Conservation (phyloP, 2,329 filamentous ascomycete genomes). For the Coleophoma crateriformis region DNA sequence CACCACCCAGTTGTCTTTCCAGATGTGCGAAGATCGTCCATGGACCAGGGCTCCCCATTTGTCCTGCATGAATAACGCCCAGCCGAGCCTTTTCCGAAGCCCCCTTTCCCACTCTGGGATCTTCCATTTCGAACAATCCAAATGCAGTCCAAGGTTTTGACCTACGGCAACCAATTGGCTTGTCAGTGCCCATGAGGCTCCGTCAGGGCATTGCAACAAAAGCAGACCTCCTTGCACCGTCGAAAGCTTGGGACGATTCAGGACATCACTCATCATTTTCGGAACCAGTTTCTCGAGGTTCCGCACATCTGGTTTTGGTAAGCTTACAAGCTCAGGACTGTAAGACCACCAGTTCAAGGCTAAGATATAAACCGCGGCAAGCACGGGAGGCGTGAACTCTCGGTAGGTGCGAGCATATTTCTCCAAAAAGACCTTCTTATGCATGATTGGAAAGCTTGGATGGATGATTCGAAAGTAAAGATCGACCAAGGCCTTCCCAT, state of each 20-base stretch:
- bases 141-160: constrained; percentile 53
- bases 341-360: constrained; percentile 58
- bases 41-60: constrained; percentile 55
- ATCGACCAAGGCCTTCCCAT: constrained; percentile 18
- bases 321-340: constrained; percentile 44
- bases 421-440: constrained; percentile 56
- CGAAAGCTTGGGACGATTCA: constrained; percentile 45
- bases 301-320: constrained; percentile 34
- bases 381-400: constrained; percentile 51
- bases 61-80: constrained; percentile 62
- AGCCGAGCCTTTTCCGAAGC: constrained; percentile 55
- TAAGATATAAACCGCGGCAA: constrained; percentile 56
- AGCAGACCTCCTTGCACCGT: constrained; percentile 49
- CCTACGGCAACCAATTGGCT: constrained; percentile 45
- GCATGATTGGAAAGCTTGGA: constrained; percentile 42
- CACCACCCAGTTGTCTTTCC: constrained; percentile 49
- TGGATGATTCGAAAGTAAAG: constrained; percentile 37
- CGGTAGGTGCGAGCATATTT: constrained; percentile 52
- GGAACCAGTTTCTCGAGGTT: constrained; percentile 34
- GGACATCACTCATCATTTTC: constrained; percentile 38
- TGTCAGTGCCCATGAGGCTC: constrained; percentile 25
- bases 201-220: constrained; percentile 37
- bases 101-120: constrained; percentile 59
- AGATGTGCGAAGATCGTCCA: constrained; percentile 52
- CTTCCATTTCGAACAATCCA: constrained; percentile 57